phyloP scores from a whole-genome alignment of 192 early-diverging fungal genomes.

The Rhizoclosmatium sp. region DNA sequence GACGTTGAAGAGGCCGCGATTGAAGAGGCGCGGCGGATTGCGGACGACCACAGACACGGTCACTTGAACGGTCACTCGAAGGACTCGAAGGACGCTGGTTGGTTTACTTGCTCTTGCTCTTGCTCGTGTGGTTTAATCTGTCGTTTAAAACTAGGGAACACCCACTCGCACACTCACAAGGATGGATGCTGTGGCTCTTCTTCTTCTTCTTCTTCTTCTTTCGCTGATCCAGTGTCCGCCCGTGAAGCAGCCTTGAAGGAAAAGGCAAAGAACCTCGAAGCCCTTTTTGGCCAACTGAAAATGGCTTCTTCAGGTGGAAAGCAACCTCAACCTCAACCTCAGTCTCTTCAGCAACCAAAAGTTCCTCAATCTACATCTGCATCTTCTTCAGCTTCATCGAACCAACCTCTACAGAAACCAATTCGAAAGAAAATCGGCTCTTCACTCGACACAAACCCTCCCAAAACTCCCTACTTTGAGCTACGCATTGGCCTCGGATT shows the following conservation, averaged over 20 bases:
- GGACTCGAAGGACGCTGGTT: not conserved
- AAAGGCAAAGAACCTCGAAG: constrained; percentile 14
- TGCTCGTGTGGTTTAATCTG: too few species aligned
- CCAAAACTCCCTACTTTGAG: constrained; percentile 52
- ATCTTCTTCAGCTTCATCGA: not conserved
- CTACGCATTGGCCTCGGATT: constrained; percentile 61
- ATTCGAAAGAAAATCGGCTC: constrained; percentile 46
- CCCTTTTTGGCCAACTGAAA: constrained; percentile 32
- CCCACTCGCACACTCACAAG: constrained; percentile 24
- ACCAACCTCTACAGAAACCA: constrained; percentile 25
- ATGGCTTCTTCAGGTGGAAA: not conserved
- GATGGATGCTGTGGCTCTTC: constrained; percentile 15
- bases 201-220: not conserved
- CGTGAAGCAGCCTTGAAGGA: constrained; percentile 21
- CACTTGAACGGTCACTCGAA: constrained; percentile 18
- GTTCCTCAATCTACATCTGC: not conserved
- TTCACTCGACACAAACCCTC: constrained; percentile 43
- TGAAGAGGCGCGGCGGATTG: constrained; percentile 20
- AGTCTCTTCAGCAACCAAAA: constrained; percentile 2
- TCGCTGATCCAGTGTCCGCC: not conserved
- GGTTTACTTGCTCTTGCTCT: too few species aligned
- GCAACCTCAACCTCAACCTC: constrained; percentile 13
- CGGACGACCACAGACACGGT: constrained; percentile 29
- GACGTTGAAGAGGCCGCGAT: constrained; percentile 33
- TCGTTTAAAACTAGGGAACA: not conserved